Evolutionary conservation across 352 stramenopile species (phyloP), one percentile per base, ranked within the genome.

Genomic region (Phytophthora tubulina): DNA sequence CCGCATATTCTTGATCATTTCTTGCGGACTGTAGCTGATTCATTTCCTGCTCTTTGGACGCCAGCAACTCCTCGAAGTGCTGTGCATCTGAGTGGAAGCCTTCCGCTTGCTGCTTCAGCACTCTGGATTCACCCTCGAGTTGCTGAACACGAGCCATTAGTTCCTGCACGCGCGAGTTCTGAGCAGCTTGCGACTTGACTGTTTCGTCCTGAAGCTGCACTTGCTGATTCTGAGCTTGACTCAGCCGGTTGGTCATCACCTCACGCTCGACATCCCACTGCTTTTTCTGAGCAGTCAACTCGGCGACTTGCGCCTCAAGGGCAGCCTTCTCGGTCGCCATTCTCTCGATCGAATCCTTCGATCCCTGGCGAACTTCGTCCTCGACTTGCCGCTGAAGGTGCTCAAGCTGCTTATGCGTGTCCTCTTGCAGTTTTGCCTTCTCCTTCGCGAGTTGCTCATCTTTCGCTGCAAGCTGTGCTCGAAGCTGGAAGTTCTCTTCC

Each of bases 401-500:
- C 58, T 87, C 77, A 14, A 90, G 55, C 57, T 93, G 85, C 56
- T 85, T 89, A 14, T 82, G 83, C 4, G 70, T 77, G 1, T 93
- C 83, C 17, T 90, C 83, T 55, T 90, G 82, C 13, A 88, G 32
- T 10, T 82, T 83, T 7, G 68, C 62, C 55, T 89, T 91, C 33
- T 91, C 83, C 33, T 86, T 87, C 3, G 55, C 57, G 14, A 89
- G 49, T 42, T 86, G 81, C 6, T 91, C 85, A 39, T 93, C 85
- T 50, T 89, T 88, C 0, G 83, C 73, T 4, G 74, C 75, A 32
- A 93, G 66, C 15, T 91, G 65, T 13, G 72, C 72, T 17, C 85
- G 85, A 57, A 93, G 30, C 15, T 79, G 81, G 32, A 80, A 86
- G 42, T 91, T 93, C 59, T 93, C 81, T 60, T 91, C 83, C 33